Percentiles rank a stretch among this genome's conserved stretches.
Conservation (phyloP, 495 filamentous ascomycete genomes). For the Penicillium bovifimosum region DNA sequence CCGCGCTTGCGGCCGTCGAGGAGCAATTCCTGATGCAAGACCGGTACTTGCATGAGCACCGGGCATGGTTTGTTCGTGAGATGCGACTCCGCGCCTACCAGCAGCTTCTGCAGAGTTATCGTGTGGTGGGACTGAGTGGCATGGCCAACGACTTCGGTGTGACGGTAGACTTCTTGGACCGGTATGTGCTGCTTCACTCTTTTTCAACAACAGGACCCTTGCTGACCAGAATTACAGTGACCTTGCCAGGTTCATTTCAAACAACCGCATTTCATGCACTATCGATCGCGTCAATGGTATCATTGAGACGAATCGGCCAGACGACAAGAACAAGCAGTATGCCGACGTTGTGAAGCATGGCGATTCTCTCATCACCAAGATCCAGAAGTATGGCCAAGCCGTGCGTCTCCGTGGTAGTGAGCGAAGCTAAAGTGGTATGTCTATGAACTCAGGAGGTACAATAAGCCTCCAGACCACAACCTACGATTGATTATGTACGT, state of each 20-base stretch:
- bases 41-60: slow-evolving; percentile 89
- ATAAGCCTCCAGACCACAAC: slow-evolving; percentile 1
- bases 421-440: slow-evolving; percentile 48
- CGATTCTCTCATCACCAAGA: slow-evolving; percentile 93
- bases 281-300: slow-evolving; percentile 97
- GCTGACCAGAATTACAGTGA: slow-evolving; percentile 53
- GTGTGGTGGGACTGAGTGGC: slow-evolving; percentile 88
- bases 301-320: slow-evolving; percentile 95
- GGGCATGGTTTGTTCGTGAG: slow-evolving; percentile 92
- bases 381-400: slow-evolving; percentile 97
- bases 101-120: slow-evolving; percentile 95
- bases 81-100: slow-evolving; percentile 95
- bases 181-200: slow-evolving; percentile 44
- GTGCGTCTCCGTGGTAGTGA: slow-evolving; percentile 93
- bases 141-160: slow-evolving; percentile 97
- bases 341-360: slow-evolving; percentile 95
- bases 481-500: slow-evolving; percentile 6
- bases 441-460: not conserved
- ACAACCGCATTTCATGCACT: slow-evolving; percentile 86
- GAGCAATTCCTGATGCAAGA: slow-evolving; percentile 90
- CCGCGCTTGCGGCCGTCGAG: slow-evolving; percentile 84
- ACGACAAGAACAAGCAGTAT: slow-evolving; percentile 99
- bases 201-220: not conserved
- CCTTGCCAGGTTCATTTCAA: slow-evolving; percentile 94
- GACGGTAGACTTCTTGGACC: slow-evolving; percentile 90